Base-by-base conservation (phyloP, 495 filamentous ascomycete genomes). In the Arthonia radiata region DNA sequence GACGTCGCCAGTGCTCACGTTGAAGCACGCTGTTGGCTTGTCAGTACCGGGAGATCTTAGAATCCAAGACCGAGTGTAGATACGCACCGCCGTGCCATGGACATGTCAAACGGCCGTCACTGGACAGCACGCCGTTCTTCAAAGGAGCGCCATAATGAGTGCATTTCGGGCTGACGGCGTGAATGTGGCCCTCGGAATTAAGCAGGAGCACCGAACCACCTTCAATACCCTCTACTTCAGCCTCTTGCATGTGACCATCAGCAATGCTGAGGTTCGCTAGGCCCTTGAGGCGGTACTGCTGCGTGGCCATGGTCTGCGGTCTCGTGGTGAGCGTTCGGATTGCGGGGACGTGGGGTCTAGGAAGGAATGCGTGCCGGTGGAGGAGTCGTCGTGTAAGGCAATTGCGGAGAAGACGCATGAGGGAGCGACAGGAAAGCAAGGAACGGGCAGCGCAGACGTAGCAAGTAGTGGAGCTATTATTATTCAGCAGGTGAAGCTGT, bases 61-160 rank as follows among this genome's bases (percentile, higher is more conserved):
- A 12, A n/a, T 4, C 5, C 17, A 18, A 17, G 12, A 10, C 22
- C n/a, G 5, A 29, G 16, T 28, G 19, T 22, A 22, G 6, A 21
- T 15, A 52, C 57, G 19, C 44, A 82, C 77, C 77, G 53, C 81
- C 81, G 47, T 92, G 81, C 86, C 89, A 94, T 1, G 82, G 75
- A 45, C 86, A 97, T 10, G 76, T 89, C 17, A 97, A 49, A 25
- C 79, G 53, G 1, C 86, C 86, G 37, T 81, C 70, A 3, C 64
- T 65, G 3, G 75, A 71, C 25, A 94, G 48, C 8, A 94, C 66
- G 18, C 86, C 86, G 25, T 70, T 64, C 35, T 71, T 67, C 37
- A 94, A 52, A 4, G 86, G 89, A 3, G 83, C 86, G 3, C 75
- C 81, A 44, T 83, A 92, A 59, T 93, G 86, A 5, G 89, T 90